These are phyloP conservation scores for Talaromyces amestolkiae DNA, from an alignment of 2,329 filamentous ascomycete species.

Conservation along the genomic window DNA sequence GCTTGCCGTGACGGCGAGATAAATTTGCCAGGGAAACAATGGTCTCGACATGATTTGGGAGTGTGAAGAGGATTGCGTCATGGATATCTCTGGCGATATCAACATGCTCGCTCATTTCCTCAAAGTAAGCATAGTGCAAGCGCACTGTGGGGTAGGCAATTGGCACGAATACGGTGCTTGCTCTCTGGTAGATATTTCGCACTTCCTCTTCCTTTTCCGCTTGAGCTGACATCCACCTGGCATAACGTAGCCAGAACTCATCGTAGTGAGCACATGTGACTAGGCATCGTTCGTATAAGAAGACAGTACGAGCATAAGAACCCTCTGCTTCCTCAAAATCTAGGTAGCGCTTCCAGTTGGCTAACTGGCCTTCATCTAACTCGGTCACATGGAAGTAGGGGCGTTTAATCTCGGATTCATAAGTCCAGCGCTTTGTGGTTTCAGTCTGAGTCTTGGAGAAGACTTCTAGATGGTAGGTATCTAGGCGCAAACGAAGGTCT, in stretches of 20 bases:
- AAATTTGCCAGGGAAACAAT: conserved; percentile 86
- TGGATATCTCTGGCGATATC: conserved; percentile 83
- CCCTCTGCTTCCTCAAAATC: conserved; percentile 91
- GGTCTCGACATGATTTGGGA: conserved; percentile 82
- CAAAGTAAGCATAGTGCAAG: conserved; percentile 90
- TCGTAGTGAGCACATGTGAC: conserved; percentile 94
- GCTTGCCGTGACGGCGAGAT: conserved; percentile 75
- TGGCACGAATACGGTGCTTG: conserved; percentile 79
- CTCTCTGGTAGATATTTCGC: conserved; percentile 86
- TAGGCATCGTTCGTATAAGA: conserved; percentile 89
- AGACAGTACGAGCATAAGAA: conserved; percentile 69
- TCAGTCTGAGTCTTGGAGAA: conserved; percentile 82
- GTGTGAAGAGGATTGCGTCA: conserved; percentile 68
- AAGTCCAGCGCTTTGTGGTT: conserved; percentile 90
- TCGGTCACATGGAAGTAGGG: conserved; percentile 97
- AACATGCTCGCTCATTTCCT: conserved; percentile 75
- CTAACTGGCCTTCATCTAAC: conserved; percentile 77
- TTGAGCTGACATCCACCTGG: conserved; percentile 85
- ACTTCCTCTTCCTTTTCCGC: conserved; percentile 81
- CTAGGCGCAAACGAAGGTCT: conserved; percentile 75
- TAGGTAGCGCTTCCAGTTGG: conserved; percentile 93
- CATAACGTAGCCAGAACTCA: conserved; percentile 97
- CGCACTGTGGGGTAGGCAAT: conserved; percentile 80
- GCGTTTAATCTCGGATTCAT: conserved; percentile 89
- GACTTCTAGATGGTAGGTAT: conserved; percentile 74